Evolutionary conservation across 805 yeast genomes (phyloP), one percentile per base, ranked within the genome.

Genomic region (Spathaspora boniae): DNA sequence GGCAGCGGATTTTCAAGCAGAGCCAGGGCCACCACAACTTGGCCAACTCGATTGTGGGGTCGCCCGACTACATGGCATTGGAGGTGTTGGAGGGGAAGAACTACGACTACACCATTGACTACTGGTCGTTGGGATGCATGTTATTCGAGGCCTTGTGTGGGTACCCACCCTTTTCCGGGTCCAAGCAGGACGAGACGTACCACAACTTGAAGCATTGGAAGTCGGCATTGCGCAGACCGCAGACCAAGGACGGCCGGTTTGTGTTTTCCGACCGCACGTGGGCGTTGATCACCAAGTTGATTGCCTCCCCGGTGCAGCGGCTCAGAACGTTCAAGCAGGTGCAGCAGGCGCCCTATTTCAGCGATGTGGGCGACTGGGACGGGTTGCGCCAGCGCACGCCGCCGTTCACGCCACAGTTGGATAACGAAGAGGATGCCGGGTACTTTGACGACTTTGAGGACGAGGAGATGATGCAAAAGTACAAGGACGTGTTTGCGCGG

Each of bases 81-180:
- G 99, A 93, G 60, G 98, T 93, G 9, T 74, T 93, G 36, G 95
- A 87, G 60, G 98, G 98, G 6, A 84, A 83, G 53, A 79, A 81
- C 40, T 93, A 93, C 59, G 96, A 93, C 56, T 89, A 82, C 57
- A 91, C 98, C 11, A 95, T 94, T 39, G 99, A 93, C 66, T 93
- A 93, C 59, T 93, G 99, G 99, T 89, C 98, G 0, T 69, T 93
- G 40, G 99, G 98, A 4, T 93, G 98, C 62, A 93, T 93, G 82
- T 68, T 93, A 26, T 93, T 91, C 57, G 99, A 93, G 63, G 86
- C 96, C 31, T 75, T 93, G 38, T 93, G 93, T 45, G 98, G 98
- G 0, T 93, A 86, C 60, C 95, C 99, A 3, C 99, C 99, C 29
- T 93, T 93, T 55, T 82, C 95, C 27, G 99, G 98, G 3, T 78